Percentiles rank a stretch among this genome's conserved stretches.
Conservation (phyloP, 768 basidiomycete species). For the Kwoniella sp. region DNA sequence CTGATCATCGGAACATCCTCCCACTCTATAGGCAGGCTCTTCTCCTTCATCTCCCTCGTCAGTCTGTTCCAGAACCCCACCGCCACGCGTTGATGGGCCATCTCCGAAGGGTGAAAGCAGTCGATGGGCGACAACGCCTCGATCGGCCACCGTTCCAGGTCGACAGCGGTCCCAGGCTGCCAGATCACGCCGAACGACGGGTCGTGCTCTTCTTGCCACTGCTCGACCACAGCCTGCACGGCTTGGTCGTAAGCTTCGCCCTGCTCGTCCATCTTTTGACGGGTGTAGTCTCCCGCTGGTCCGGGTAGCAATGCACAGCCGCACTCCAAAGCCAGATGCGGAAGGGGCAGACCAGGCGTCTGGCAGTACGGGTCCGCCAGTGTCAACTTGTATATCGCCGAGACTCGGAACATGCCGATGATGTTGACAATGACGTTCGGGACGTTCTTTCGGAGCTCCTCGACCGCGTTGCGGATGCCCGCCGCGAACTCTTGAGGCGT, state of each 20-base stretch:
- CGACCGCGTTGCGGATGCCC: constrained; percentile 33
- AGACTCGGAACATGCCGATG: constrained; percentile 40
- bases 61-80: constrained; percentile 47
- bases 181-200: constrained; percentile 34
- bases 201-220: constrained; percentile 29
- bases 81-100: constrained; percentile 37
- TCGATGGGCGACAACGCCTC: constrained; percentile 37
- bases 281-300: constrained; percentile 38
- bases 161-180: constrained; percentile 38
- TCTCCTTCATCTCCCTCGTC: constrained; percentile 24
- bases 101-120: constrained; percentile 44
- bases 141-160: constrained; percentile 37
- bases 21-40: constrained; percentile 35
- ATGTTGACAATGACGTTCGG: constrained; percentile 43
- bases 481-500: constrained; percentile 36
- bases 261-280: constrained; percentile 41
- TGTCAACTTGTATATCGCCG: constrained; percentile 39
- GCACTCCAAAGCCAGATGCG: constrained; percentile 41
- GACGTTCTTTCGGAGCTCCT: constrained; percentile 28
- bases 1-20: constrained; percentile 31
- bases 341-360: constrained; percentile 29
- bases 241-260: constrained; percentile 42
- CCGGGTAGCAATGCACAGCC: constrained; percentile 42
- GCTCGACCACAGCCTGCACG: constrained; percentile 23
- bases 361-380: constrained; percentile 30